These are phyloP conservation scores for Austroboletus niveus DNA, from an alignment of 1,284 basidiomycete genomes.

Conservation along the genomic window DNA sequence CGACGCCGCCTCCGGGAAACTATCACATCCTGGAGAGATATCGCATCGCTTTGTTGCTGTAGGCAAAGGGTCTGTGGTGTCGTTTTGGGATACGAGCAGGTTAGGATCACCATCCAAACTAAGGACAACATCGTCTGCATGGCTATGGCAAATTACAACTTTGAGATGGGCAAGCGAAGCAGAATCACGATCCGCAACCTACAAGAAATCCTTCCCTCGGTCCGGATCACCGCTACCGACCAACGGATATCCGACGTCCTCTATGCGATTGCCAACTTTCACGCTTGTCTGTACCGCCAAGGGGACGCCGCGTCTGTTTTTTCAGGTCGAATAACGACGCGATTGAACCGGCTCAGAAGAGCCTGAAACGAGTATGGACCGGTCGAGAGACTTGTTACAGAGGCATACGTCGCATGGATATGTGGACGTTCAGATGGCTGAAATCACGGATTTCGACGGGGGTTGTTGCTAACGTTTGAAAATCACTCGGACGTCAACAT, in stretches of 20 bases:
- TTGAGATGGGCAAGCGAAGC: neutral
- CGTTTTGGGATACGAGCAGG: neutral
- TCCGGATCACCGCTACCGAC: constrained; percentile 7
- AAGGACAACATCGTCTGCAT: neutral
- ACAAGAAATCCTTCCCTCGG: neutral
- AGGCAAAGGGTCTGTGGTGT: neutral
- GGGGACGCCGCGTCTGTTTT: constrained; percentile 5
- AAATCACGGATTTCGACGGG: neutral
- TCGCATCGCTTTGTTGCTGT: neutral
- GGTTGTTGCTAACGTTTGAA: constrained; percentile 20
- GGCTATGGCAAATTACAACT: neutral
- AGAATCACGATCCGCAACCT: neutral
- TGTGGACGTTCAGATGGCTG: constrained; percentile 8
- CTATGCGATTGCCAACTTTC: constrained; percentile 1
- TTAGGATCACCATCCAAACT: neutral
- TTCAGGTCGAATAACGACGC: constrained; percentile 11
- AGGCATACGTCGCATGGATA: constrained; percentile 5
- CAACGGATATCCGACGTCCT: constrained; percentile 5
- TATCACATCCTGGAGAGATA: neutral
- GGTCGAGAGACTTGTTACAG: constrained; percentile 10
- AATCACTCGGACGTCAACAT: constrained; percentile 18
- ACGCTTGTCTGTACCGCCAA: constrained; percentile 13
- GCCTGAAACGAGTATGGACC: constrained; percentile 3
- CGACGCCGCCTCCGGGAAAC: neutral
- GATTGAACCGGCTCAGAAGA: constrained; percentile 7